Conservation (phyloP, 2,329 filamentous ascomycete genomes). For the Graphilbum ipis-grandicollis region DNA sequence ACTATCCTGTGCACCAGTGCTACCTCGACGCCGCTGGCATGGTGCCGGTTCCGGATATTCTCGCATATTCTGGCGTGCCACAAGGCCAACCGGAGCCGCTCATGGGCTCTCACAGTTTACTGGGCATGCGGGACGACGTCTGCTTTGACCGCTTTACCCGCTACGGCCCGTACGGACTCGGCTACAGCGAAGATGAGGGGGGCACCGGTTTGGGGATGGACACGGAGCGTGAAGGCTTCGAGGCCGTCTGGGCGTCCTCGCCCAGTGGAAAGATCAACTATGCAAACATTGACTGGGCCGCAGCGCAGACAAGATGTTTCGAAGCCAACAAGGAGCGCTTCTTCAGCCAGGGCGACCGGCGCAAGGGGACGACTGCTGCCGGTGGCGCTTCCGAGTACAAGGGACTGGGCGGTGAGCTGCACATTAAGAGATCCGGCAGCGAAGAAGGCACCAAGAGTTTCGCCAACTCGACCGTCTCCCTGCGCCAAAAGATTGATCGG, state of each 20-base stretch:
- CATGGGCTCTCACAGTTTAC: slow-evolving; percentile 57
- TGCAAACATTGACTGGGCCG: slow-evolving; percentile 34
- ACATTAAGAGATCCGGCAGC: slow-evolving; percentile 5
- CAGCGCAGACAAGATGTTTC: slow-evolving; percentile 34
- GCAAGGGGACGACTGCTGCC: background rate
- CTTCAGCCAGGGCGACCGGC: slow-evolving; percentile 5
- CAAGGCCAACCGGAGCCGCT: slow-evolving; percentile 62
- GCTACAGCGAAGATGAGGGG: slow-evolving; percentile 59
- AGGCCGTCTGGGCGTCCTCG: slow-evolving; percentile 31
- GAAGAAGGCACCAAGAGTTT: background rate
- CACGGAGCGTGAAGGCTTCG: slow-evolving; percentile 50
- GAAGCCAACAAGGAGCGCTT: slow-evolving; percentile 48
- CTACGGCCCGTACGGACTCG: slow-evolving; percentile 69
- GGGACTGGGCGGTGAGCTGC: slow-evolving; percentile 1
- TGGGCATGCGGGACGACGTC: slow-evolving; percentile 60
- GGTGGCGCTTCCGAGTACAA: slow-evolving; percentile 1
- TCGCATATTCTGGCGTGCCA: slow-evolving; percentile 32
- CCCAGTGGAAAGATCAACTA: slow-evolving; percentile 39
- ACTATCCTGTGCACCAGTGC: slow-evolving; percentile 39
- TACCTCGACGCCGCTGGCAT: slow-evolving; percentile 44
- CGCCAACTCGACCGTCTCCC: background rate
- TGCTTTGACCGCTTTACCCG: slow-evolving; percentile 82
- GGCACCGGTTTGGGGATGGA: slow-evolving; percentile 57
- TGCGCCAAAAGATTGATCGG: slow-evolving; percentile 29
- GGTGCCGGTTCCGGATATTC: slow-evolving; percentile 42